These are phyloP conservation scores for Phytophthora nicotianae DNA, from an alignment of 352 stramenopile genomes.

Conservation along the genomic window DNA sequence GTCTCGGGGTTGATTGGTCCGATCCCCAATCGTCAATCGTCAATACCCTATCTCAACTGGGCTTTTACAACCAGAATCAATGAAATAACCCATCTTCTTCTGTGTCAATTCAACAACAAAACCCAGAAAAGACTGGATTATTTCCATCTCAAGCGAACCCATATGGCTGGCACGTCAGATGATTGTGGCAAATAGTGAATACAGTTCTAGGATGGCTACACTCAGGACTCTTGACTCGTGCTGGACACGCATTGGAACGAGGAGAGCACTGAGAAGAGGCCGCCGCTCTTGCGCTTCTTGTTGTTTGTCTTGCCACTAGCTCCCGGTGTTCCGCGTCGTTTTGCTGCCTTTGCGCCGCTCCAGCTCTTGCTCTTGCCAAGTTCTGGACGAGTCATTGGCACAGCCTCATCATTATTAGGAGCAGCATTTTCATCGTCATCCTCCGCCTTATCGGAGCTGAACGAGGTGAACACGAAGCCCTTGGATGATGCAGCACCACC, in stretches of 20 bases:
- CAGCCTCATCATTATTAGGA: conserved; percentile 30
- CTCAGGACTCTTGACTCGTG: conserved; percentile 30
- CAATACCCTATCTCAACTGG: neutral
- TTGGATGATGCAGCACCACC: conserved; percentile 45
- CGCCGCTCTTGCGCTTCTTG: conserved; percentile 56
- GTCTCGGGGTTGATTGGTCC: conserved; percentile 16
- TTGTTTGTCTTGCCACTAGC: conserved; percentile 1
- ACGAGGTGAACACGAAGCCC: conserved; percentile 83
- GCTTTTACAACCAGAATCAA: neutral
- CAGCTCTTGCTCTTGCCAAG: conserved; percentile 66
- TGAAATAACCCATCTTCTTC: neutral
- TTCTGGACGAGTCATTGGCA: conserved; percentile 19
- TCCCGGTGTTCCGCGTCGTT: conserved; percentile 23
- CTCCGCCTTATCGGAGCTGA: conserved; percentile 50
- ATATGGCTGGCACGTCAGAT: conserved; percentile 17
- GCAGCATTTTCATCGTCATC: conserved; percentile 45
- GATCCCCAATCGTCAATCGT: conserved; percentile 19
- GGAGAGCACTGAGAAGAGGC: conserved; percentile 72
- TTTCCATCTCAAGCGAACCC: conserved; percentile 1
- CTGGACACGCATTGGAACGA: conserved; percentile 71
- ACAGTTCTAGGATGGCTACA: conserved; percentile 20
- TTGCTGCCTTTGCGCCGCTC: conserved; percentile 26
- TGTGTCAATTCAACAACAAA: neutral
- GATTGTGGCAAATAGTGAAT: conserved; percentile 23
- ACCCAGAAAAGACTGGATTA: neutral